A percentile compares a stretch with the other conserved stretches of the same genome.
These are phyloP conservation scores for Pholiota conissans DNA, from an alignment of 768 basidiomycete species.

Conservation along the genomic window DNA sequence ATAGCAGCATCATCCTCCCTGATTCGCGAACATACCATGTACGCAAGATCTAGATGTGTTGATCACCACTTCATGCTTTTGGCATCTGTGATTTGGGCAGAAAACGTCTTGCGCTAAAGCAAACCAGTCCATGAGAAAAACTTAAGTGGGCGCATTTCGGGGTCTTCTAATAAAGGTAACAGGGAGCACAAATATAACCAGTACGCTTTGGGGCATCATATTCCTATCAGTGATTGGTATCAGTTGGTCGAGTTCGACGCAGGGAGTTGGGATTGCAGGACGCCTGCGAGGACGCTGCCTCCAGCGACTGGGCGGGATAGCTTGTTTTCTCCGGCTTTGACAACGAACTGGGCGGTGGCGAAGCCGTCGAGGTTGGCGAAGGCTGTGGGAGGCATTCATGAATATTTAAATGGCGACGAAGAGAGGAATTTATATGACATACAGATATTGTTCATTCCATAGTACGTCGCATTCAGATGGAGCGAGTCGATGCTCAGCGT, in stretches of 20 bases:
- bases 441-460: slow-evolving; percentile 51
- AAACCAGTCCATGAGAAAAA: too few relatives aligned
- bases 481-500: slow-evolving; percentile 48
- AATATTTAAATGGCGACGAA: too few relatives aligned
- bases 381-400: slow-evolving; percentile 19
- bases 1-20: neutral
- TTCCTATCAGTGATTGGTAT: neutral
- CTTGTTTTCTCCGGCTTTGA: slow-evolving; percentile 44
- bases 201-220: neutral
- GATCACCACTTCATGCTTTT: neutral
- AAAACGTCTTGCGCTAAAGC: too few relatives aligned
- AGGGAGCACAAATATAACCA: neutral
- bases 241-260: neutral
- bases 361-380: slow-evolving; percentile 46
- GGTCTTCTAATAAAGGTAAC: neutral
- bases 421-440: slow-evolving; percentile 20
- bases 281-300: slow-evolving; percentile 45
- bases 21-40: neutral
- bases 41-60: neutral
- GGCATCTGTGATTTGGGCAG: neutral
- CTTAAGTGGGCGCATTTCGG: too few relatives aligned
- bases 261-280: slow-evolving; percentile 30
- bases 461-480: slow-evolving; percentile 51
- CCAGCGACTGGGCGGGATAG: slow-evolving; percentile 49
- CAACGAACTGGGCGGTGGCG: slow-evolving; percentile 41